These are phyloP conservation scores for Aspergillus coremiiformis DNA, from an alignment of 495 filamentous ascomycete genomes.

Conservation along the genomic window DNA sequence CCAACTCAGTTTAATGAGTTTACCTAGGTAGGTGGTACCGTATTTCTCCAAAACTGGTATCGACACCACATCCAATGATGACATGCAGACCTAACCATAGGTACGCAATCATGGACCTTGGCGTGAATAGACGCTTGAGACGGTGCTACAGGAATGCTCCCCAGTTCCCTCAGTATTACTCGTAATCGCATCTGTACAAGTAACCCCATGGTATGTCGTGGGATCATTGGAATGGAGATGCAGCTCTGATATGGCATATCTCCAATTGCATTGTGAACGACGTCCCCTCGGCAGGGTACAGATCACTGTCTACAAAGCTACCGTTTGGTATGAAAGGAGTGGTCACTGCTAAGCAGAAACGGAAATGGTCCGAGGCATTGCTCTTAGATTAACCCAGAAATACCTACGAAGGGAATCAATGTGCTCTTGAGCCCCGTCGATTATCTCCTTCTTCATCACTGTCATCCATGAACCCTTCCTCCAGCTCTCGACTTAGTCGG, in stretches of 20 bases:
- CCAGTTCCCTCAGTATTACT: not conserved
- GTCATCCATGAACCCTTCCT: slow-evolving; percentile 78
- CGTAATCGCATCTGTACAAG: no score
- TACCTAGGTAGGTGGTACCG: no score
- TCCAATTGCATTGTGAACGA: not conserved
- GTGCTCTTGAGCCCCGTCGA: not conserved
- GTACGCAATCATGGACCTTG: not conserved
- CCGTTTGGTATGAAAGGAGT: not conserved
- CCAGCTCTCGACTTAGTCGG: slow-evolving; percentile 72
- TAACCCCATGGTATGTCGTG: not conserved
- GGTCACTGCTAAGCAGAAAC: not conserved
- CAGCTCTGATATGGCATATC: not conserved
- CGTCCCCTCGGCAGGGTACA: not conserved
- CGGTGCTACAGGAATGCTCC: not conserved
- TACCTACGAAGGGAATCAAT: not conserved
- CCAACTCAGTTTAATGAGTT: no score
- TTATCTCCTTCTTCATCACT: slow-evolving; percentile 56
- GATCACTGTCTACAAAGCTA: not conserved
- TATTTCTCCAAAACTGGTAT: no score
- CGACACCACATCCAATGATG: no score
- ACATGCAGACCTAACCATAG: no score
- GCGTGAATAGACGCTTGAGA: not conserved
- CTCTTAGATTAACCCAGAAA: not conserved
- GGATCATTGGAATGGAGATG: not conserved
- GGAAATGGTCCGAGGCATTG: not conserved